Base-by-base conservation (phyloP, 2,329 filamentous ascomycete genomes). In the Exophiala spinifera region DNA sequence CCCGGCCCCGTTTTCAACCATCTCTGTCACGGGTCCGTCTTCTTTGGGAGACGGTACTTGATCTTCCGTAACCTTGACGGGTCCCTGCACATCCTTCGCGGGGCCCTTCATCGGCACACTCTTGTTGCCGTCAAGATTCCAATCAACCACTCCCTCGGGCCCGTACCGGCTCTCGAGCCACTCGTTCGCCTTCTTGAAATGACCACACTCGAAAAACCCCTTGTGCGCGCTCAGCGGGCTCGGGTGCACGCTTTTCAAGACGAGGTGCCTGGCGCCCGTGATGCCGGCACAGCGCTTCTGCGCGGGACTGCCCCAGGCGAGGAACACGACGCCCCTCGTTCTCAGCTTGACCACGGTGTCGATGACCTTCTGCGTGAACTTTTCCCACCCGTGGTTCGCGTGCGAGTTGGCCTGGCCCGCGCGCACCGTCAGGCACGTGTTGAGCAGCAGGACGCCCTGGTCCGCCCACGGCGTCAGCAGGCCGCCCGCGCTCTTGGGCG, bases 381-480 rank as follows among this genome's bases (percentile, higher is more conserved):
- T 79, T 73, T 99, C 94, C 94, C 94, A 99, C 14, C 94, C 94
- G 60, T 86, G 86, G 65, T 87, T 87, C 2, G 87, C 77, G 71
- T 99, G 94, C 23, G 84, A 89, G 69, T 94, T 92, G 44, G 94
- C 86, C 63, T 95, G 84, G 68, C 95, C 88, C 0, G 89, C 89
- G 20, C 90, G 88, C 15, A 99, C 94, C 0, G 94, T 99, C 51
- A 99, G 78, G 70, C 91, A 96, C 1, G 94, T 95, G 70, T 99
- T 99, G 62, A 99, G 81, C 74, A 99, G 80, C 39, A 99, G 80
- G 4, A 99, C 91, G 46, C 94, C 94, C 47, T 88, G 86, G 63
- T 96, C 88, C 1, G 94, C 92, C 94, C 94, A 99, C 0, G 91
- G 89, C 0, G 86, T 96, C 17, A 99, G 80, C 0, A 95, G 81